Evolutionary conservation across 2,329 filamentous ascomycete genomes (phyloP), one percentile per base, ranked within the genome.

Genomic region (Aphanoascus verrucosus): DNA sequence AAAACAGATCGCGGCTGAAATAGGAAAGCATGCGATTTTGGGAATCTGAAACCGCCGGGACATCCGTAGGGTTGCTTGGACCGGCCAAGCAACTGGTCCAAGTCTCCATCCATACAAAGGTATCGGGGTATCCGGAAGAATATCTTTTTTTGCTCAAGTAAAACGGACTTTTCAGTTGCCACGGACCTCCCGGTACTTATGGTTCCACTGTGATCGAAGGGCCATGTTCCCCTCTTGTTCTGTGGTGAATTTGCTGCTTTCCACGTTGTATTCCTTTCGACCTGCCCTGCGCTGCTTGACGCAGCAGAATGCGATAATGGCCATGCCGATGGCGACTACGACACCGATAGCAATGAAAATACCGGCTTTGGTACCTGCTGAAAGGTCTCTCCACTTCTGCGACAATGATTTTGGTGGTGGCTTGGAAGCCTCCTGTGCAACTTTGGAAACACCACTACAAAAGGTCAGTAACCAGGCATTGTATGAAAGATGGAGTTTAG

Each of bases 401-500:
- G 67, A 49, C 9, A 71, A 23, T 2, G 67, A 61, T 58, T 71
- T 63, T 35, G 59, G 32, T 19, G 64, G 63, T 12, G 65, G 60
- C 46, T 71, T 67, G 62, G 67, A 65, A 40, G 71, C 57, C 48
- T 68, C 62, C 1, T 63, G 53, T 11, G 57, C 57, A 49, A 86
- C 76, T 3, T 78, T 74, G 6, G 72, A 71, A 59, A 81, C 81
- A 61, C 94, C 86, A 52, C 93, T 81, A 62, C 77, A 80, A 9
- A 34, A 9, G 38, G 35, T 43, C 15, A 35, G 20, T 32, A 23
- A 15, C 23, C 2, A 40, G 8, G 15, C 5, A 4, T 15, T 11
- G 11, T 9, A 14, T 8, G 14, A 43, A n/a, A n/a, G 5, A 12
- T 7, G n/a, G 35, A 5, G n/a, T 47, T 20, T 23, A 17, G 12